Conservation (phyloP, 169 alveolate species). For the Plasmodium inui region DNA sequence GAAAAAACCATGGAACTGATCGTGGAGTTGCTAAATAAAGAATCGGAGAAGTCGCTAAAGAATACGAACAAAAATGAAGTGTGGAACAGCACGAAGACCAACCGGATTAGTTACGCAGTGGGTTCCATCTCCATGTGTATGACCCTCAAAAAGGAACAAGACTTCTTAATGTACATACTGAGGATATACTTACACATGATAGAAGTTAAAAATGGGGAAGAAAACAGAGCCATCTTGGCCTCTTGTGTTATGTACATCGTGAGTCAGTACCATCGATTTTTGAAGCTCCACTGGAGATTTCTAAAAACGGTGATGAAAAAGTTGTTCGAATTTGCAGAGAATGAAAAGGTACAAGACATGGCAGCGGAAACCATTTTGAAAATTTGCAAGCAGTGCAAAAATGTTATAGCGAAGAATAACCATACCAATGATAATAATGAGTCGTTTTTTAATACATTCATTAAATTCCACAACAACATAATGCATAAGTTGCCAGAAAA, state of each 20-base stretch:
- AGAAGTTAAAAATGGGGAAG: conserved; percentile 97
- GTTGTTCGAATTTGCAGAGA: conserved; percentile 99
- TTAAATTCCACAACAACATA: conserved; percentile 55
- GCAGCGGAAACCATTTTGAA: conserved; percentile 97
- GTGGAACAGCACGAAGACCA: conserved; percentile 89
- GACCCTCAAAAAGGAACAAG: conserved; percentile 94
- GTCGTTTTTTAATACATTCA: conserved; percentile 78
- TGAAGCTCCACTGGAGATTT: conserved; percentile 97
- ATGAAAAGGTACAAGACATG: conserved; percentile 99
- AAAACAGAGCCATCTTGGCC: conserved; percentile 97
- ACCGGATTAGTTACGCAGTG: conserved; percentile 95
- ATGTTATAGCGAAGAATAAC: conserved; percentile 85
- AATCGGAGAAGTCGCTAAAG: conserved; percentile 82
- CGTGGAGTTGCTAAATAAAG: conserved; percentile 91
- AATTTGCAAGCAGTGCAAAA: conserved; percentile 93
- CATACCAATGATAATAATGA: conserved; percentile 82
- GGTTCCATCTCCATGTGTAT: conserved; percentile 99
- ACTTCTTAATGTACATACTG: conserved; percentile 94
- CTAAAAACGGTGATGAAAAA: conserved; percentile 97
- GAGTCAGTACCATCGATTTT: conserved; percentile 98
- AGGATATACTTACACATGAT: conserved; percentile 95
- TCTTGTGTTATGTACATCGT: conserved; percentile 99
- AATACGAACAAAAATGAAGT: conserved; percentile 77
- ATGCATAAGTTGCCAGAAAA: conserved; percentile 72
- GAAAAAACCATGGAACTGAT: conserved; percentile 94